Base-by-base conservation (phyloP, 2,329 filamentous ascomycete species). In the Neoascochyta sp. region DNA sequence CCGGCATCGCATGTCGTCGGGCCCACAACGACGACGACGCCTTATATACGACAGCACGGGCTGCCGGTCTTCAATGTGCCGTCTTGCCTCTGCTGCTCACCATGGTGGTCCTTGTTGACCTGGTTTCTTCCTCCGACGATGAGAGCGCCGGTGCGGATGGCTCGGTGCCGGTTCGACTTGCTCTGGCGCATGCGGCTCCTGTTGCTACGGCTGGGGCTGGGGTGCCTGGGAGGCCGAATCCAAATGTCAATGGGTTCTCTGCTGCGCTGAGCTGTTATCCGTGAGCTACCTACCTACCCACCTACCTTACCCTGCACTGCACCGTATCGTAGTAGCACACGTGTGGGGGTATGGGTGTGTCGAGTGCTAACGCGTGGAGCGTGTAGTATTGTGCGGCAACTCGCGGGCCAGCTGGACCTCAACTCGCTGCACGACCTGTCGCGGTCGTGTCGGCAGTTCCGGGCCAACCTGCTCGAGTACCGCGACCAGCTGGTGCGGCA, bases 381-480 rank as follows among this genome's bases (percentile, higher is more conserved):
- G n/a, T n/a, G n/a, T n/a, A 95, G 88, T 51, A 78, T 95, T 56
- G 79, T 85, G 48, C 77, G 80, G 43, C 76, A 82, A 50, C 76
- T 95, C 45, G 83, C 85, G 27, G 75, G 78, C 17, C 75, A 77
- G 47, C 78, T 95, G 58, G 90, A 96, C 60, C 76, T 95, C 28
- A 95, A 90, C 62, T 83, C 86, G 9, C 76, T 95, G 50, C 82
- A 94, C 62, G 80, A 82, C 43, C 77, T 96, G 12, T 85, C 89
- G 29, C 78, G 77, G 32, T 88, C 86, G 32, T 94, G 87, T 60
- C 84, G 83, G 29, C 80, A 85, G 54, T 78, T 94, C 42, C 85
- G 85, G 46, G 73, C 74, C 34, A 85, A 81, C 45, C 74, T 96
- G 14, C 69, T 93, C 23, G 85, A 88, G 50, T 89, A 86, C 63